A percentile compares a stretch with the other conserved stretches of the same genome.
phyloP scores from a whole-genome alignment of 1,284 basidiomycete species.

The Ganoderma multipileum region DNA sequence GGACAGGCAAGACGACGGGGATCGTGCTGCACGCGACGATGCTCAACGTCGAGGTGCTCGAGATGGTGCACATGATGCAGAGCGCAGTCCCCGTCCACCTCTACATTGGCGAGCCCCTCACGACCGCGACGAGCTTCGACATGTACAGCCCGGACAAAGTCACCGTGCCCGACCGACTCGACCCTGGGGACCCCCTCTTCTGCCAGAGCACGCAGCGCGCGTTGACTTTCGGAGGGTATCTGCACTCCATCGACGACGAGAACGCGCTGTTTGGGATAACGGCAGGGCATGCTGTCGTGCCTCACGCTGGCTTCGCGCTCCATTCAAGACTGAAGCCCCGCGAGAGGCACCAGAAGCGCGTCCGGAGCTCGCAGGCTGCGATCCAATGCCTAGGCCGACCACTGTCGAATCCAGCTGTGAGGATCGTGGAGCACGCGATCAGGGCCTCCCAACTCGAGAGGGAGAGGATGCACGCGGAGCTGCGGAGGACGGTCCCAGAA shows the following conservation, averaged over 20 bases:
- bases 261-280: constrained; percentile 27
- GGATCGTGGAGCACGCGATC: constrained; percentile 23
- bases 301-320: constrained; percentile 22
- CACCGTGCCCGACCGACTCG: constrained; percentile 19
- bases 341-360: constrained; percentile 19
- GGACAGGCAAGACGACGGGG: constrained; percentile 9
- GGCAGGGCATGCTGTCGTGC: constrained; percentile 28
- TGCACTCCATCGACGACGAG: constrained; percentile 21
- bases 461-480: constrained; percentile 21
- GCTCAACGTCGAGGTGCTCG: constrained; percentile 27
- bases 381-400: constrained; percentile 24
- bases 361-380: constrained; percentile 28
- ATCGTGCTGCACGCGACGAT: constrained; percentile 28
- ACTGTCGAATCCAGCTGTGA: constrained; percentile 22
- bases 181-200: constrained; percentile 29
- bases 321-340: constrained; percentile 26
- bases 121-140: constrained; percentile 29
- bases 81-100: constrained; percentile 29
- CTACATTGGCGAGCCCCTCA: constrained; percentile 31
- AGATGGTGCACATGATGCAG: constrained; percentile 26
- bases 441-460: constrained; percentile 15
- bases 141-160: constrained; percentile 31
- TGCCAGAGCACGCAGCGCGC: constrained; percentile 27
- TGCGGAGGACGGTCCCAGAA: constrained; percentile 5
- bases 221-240: constrained; percentile 24